phyloP scores from a whole-genome alignment of 345 rosid genomes.

The Tarenaya hassleriana region DNA sequence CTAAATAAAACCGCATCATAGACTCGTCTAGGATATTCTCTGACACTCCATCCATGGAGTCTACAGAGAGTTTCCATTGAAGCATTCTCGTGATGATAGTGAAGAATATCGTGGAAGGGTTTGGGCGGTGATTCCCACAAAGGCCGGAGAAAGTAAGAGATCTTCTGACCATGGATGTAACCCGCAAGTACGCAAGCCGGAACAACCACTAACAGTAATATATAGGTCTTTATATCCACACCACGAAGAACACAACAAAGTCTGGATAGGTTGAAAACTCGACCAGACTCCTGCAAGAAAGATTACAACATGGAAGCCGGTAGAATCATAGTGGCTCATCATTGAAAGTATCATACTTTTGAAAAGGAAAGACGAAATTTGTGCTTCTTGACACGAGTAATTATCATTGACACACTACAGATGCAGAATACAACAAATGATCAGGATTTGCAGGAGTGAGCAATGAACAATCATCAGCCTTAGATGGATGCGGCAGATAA shows the following conservation, averaged over 20 bases:
- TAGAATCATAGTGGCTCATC: too few species aligned
- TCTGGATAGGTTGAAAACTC: conserved; percentile 54
- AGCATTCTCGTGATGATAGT: conserved; percentile 59
- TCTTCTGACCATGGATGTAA: conserved; percentile 58
- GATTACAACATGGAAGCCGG: too few species aligned
- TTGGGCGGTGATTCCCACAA: conserved; percentile 69
- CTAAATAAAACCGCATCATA: conserved; percentile 69
- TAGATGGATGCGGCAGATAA: too few species aligned
- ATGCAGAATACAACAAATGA: too few species aligned
- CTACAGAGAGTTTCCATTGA: conserved; percentile 61
- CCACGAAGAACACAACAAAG: conserved; percentile 74
- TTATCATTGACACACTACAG: too few species aligned
- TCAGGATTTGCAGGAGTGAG: too few species aligned
- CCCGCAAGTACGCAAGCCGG: conserved; percentile 42
- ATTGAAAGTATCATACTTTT: too few species aligned
- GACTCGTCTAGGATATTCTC: conserved; percentile 69
- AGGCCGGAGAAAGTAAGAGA: conserved; percentile 60
- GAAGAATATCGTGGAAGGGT: conserved; percentile 56
- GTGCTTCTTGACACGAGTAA: too few species aligned
- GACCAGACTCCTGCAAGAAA: conserved; percentile 49
- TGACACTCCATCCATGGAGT: conserved; percentile 69
- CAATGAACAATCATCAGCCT: too few species aligned
- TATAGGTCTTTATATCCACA: conserved; percentile 49
- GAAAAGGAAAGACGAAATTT: too few species aligned
- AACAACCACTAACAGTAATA: conserved; percentile 47